Evolutionary conservation across 164 flowering plant species (phyloP), one percentile per base, ranked within the genome.

Genomic region (Aristolochia californica): DNA sequence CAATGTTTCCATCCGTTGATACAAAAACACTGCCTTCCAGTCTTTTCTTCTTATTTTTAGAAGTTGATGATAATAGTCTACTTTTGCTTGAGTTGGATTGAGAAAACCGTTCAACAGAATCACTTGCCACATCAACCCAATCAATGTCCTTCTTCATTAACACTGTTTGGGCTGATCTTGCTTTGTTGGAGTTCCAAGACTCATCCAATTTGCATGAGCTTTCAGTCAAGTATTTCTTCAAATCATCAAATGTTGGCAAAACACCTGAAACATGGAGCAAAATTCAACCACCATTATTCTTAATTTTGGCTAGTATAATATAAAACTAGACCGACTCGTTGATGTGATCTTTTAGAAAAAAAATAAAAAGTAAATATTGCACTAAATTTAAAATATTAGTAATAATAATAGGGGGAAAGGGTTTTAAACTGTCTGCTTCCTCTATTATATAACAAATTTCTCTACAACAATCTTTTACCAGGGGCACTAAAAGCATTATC

Each of bases 171-270:
- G 82, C 81, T 53, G 83, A 72, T 55, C 58, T 58, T 43, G 67
- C 72, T 60, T 75, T 77, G 44, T 76, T 66, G 15, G 62, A 63
- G 58, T 18, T 65, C 90, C 80, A 82, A 38, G 62, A 60, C 48
- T 67, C 75, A 56, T 65, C 66, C 56, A 30, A 54, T 59, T 70
- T 72, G 23, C 45, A 34, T 17, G 64, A 55, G 56, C 63, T 68
- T 30, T 24, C 67, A 23, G 66, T 62, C 69, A 81, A 59, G 65
- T 76, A 86, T 47, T 50, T 67, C 72, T 75, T 76, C 70, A 84
- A 53, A 48, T 83, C 88, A 62, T 73, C 78, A 62, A 76, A 63
- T 20, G 77, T 60, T 11, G 91, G 97, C 1, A 84, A 25, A 16
- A 60, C 26, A 70, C 91, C 97, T 86, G 74, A 63, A 53, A 25